Percentiles rank a stretch among this genome's conserved stretches.
Conservation (phyloP, 1,284 basidiomycete genomes). For the Cryptococcus sp. region DNA sequence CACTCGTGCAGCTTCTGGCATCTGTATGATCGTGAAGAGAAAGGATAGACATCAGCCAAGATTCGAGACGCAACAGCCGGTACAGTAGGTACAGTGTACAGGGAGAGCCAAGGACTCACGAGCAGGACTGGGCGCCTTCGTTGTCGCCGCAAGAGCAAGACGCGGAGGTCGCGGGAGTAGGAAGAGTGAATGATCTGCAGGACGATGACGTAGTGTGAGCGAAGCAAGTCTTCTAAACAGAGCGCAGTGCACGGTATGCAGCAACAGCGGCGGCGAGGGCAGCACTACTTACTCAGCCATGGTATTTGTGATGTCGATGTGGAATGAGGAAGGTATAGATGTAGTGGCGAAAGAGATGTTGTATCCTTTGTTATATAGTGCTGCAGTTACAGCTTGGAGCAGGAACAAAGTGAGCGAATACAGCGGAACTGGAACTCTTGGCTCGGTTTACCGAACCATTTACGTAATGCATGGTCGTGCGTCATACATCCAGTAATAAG, state of each 20-base stretch:
- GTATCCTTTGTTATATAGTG: too few species aligned
- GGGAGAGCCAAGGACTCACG: conserved; percentile 14
- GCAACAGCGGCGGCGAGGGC: neutral
- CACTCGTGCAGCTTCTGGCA: neutral
- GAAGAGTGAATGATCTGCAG: conserved; percentile 8
- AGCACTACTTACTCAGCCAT: conserved; percentile 12
- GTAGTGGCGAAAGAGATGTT: too few species aligned
- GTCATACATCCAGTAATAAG: too few species aligned
- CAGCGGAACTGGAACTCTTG: too few species aligned
- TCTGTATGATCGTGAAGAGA: conserved; percentile 22
- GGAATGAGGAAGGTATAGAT: too few species aligned
- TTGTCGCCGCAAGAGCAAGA: conserved; percentile 24
- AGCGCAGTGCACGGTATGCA: neutral
- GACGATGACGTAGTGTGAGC: conserved; percentile 3
- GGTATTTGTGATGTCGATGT: neutral
- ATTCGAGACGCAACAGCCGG: conserved; percentile 23
- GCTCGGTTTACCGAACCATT: too few species aligned
- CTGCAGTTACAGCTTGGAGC: too few species aligned
- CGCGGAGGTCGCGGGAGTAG: conserved; percentile 21
- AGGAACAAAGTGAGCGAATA: too few species aligned
- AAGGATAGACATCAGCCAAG: too few species aligned
- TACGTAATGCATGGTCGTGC: too few species aligned
- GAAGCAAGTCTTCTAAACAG: neutral
- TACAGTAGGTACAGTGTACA: conserved; percentile 3
- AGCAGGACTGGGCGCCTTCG: conserved; percentile 20